phyloP scores from a whole-genome alignment of 2,329 filamentous ascomycete species.

The Biscogniauxia marginata region DNA sequence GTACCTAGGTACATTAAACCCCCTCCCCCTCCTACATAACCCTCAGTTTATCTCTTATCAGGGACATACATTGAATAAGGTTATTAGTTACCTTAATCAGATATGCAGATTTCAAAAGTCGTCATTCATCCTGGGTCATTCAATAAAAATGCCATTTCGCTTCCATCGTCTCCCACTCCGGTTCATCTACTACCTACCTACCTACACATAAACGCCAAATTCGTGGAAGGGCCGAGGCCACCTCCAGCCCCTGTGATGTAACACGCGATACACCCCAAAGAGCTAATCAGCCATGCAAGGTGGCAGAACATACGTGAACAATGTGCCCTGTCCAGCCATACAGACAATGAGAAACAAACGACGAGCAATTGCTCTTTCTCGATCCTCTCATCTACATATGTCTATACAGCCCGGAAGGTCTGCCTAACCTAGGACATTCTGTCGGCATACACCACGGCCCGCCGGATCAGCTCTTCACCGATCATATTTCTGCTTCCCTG shows the following conservation, averaged over 20 bases:
- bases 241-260: background rate
- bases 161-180: too few relatives aligned
- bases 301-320: background rate
- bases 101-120: background rate
- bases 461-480: background rate
- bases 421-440: background rate
- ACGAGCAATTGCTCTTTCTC: background rate
- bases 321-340: background rate
- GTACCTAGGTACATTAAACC: too few relatives aligned
- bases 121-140: too few relatives aligned
- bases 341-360: background rate
- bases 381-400: background rate
- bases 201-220: background rate
- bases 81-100: background rate
- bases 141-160: too few relatives aligned
- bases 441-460: background rate
- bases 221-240: background rate
- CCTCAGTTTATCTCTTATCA: background rate
- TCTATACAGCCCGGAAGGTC: background rate
- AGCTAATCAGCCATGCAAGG: background rate
- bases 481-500: background rate
- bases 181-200: background rate
- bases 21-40: background rate
- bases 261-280: background rate
- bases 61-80: too few relatives aligned